Evolutionary conservation across 2,329 filamentous ascomycete genomes (phyloP), one percentile per base, ranked within the genome.

Genomic region (Talaromyces sp.): DNA sequence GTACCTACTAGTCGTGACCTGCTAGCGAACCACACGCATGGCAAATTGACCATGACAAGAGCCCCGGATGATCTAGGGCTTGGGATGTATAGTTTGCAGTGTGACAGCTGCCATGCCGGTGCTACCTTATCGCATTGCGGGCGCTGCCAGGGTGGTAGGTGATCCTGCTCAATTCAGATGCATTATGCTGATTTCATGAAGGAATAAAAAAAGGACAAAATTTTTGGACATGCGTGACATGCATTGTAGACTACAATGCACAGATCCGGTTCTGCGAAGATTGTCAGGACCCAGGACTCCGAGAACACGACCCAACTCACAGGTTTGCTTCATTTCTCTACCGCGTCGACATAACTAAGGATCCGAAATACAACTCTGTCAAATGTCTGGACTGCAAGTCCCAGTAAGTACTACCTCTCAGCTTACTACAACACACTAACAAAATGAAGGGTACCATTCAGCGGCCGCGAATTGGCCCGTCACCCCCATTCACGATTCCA

Each of bases 221-320:
- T 19, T 66, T 66, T 27, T 66, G 64, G 64, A 62, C 64, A 37
- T 66, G 64, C 13, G 64, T 66, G 19, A 66, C 64, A 27, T 66
- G 64, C n/a, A 62, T 66, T 9, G 45, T 59, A n/a, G 60, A 66
- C 11, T 66, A 66, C 35, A 66, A 66, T 41, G 64, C 59, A 3
- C 64, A 66, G 19, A 66, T 66, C 33, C 64, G 64, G 1, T 66
- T 66, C 39, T 66, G 64, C 24, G 52, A 35, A 52, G 52, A 62
- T 8, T 66, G 64, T 31, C 59, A 66, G 31, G 54, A 13, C 4
- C 64, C 64, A 14, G 64, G 64, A 19, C 41, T 43, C n/a, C 14
- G 27, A 4, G 64, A 62, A 6, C 64, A 66, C 47, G 64, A 66
- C 16, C 60, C 60, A 11, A 52, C 60, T 35, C 64, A 66, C 45